Percentiles rank a stretch among this genome's conserved stretches.
phyloP scores from a whole-genome alignment of 1,284 basidiomycete genomes.

The Mixia osmundae region DNA sequence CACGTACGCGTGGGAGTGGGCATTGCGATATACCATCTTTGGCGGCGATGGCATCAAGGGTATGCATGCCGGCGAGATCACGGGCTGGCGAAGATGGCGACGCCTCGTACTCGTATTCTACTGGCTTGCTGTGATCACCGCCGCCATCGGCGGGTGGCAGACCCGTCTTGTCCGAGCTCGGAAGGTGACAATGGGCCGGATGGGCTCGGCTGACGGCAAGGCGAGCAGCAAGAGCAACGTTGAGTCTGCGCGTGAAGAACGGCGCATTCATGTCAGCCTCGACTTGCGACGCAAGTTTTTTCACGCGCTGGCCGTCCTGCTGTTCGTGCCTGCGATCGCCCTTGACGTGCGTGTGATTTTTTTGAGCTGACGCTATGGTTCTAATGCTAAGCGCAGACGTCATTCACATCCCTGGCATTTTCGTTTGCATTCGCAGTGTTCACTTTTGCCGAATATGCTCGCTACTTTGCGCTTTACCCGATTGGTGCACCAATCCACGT shows the following conservation, averaged over 20 bases:
- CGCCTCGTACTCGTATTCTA: slow-evolving; percentile 55
- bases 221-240: slow-evolving; percentile 3
- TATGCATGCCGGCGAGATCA: slow-evolving; percentile 1
- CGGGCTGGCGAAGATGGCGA: slow-evolving; percentile 35
- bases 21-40: slow-evolving; percentile 32
- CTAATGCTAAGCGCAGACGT: slow-evolving; percentile 40
- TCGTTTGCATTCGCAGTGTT: slow-evolving; percentile 79
- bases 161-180: slow-evolving; percentile 54
- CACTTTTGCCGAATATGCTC: slow-evolving; percentile 84
- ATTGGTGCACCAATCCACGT: slow-evolving; percentile 81
- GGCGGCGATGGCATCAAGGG: slow-evolving; percentile 29
- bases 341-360: slow-evolving; percentile 46
- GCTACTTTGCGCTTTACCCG: slow-evolving; percentile 95
- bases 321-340: slow-evolving; percentile 85
- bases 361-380: slow-evolving; percentile 3
- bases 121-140: slow-evolving; percentile 53
- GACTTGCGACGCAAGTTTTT: slow-evolving; percentile 97
- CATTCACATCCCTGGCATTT: slow-evolving; percentile 84
- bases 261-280: slow-evolving; percentile 33
- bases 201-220: not conserved
- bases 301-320: slow-evolving; percentile 78
- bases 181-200: slow-evolving; percentile 25
- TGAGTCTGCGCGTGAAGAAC: slow-evolving; percentile 13
- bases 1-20: slow-evolving; percentile 58
- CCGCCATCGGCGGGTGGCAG: slow-evolving; percentile 83